Evolutionary conservation across 805 yeast genomes (phyloP).

Genomic region (Ogataea populi-albae): DNA sequence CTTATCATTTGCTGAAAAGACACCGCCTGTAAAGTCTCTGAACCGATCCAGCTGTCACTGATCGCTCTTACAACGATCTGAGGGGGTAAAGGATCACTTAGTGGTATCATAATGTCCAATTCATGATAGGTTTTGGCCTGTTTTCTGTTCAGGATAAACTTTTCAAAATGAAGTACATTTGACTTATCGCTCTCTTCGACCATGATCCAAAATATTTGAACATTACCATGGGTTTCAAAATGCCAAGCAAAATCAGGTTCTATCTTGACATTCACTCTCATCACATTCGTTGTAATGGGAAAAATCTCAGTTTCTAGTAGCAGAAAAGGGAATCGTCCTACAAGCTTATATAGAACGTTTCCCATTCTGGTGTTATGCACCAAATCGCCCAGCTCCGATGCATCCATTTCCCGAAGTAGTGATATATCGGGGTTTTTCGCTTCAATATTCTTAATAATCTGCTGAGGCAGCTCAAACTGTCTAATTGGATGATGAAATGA

Average conservation of each 20-base stretch:
- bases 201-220: constrained; percentile 87
- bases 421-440: constrained; percentile 68
- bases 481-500: constrained; percentile 83
- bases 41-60: constrained; percentile 88
- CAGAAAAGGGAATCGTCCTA: constrained; percentile 73
- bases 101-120: constrained; percentile 89
- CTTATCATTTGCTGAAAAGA: constrained; percentile 88
- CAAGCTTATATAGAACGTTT: constrained; percentile 49
- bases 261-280: constrained; percentile 71
- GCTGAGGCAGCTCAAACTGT: constrained; percentile 79
- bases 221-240: constrained; percentile 70
- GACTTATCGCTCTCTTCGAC: constrained; percentile 83
- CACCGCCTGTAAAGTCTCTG: constrained; percentile 70
- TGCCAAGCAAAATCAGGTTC: constrained; percentile 88
- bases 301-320: constrained; percentile 76
- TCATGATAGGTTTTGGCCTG: constrained; percentile 58
- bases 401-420: constrained; percentile 64
- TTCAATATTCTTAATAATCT: constrained; percentile 58
- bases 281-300: constrained; percentile 84
- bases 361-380: constrained; percentile 85
- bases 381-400: constrained; percentile 81
- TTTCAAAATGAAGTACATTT: constrained; percentile 76
- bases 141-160: constrained; percentile 61
- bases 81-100: constrained; percentile 84
- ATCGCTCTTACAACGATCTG: constrained; percentile 77